Evolutionary conservation across 192 early-diverging fungal genomes (phyloP).

Genomic region (Pilaira anomala): DNA sequence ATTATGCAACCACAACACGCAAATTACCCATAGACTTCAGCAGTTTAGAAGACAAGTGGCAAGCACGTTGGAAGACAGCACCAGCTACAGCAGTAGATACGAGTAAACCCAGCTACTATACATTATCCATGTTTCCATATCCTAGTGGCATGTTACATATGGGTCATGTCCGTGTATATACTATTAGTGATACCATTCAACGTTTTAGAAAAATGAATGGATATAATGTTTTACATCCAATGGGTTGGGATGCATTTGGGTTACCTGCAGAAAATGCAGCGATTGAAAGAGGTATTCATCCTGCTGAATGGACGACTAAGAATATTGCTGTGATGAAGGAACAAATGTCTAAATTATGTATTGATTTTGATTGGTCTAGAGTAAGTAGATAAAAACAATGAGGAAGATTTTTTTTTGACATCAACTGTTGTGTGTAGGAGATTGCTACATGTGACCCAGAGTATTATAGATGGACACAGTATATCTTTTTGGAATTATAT

Average conservation of each 20-base stretch:
- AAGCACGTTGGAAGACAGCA: conserved; percentile 42
- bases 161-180: conserved; percentile 97
- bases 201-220: conserved; percentile 77
- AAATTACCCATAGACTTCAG: conserved; percentile 42
- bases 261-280: conserved; percentile 98
- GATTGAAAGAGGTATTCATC: conserved; percentile 74
- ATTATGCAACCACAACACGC: conserved; percentile 1
- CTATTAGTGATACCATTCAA: conserved; percentile 83
- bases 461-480: conserved; percentile 96
- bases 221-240: conserved; percentile 77
- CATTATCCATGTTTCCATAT: conserved; percentile 96
- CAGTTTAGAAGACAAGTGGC: conserved; percentile 64
- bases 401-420: not conserved
- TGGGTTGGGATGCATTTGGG: conserved; percentile 98
- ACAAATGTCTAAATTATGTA: conserved; percentile 70
- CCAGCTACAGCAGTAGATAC: not conserved
- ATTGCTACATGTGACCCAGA: conserved; percentile 79
- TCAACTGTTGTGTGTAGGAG: conserved; percentile 48
- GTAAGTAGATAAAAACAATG: conserved; percentile 32
- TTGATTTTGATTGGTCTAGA: conserved; percentile 89
- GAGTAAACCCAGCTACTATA: conserved; percentile 63
- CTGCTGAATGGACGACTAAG: conserved; percentile 74
- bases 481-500: conserved; percentile 77
- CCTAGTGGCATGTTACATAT: conserved; percentile 90
- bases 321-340: conserved; percentile 85